These are phyloP conservation scores for Suhomyces sp. DNA, from an alignment of 805 yeast species.

Conservation along the genomic window DNA sequence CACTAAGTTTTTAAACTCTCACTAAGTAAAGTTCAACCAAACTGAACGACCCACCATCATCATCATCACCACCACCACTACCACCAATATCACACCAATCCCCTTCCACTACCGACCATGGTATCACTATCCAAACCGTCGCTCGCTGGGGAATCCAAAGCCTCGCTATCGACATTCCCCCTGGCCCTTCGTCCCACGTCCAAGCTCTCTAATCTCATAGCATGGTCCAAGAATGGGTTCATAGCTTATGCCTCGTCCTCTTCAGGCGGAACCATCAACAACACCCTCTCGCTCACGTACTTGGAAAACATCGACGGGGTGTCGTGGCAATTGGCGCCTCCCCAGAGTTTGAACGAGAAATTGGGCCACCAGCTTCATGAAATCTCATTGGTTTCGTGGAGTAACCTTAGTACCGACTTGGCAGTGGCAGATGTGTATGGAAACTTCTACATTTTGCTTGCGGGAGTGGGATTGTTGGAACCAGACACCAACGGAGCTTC, in stretches of 20 bases:
- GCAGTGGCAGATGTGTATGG: slow-evolving; percentile 78
- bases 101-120: too few species aligned
- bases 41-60: too few species aligned
- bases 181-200: background rate
- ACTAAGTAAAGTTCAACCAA: too few species aligned
- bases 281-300: slow-evolving; percentile 57
- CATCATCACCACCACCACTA: too few species aligned
- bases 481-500: slow-evolving; percentile 18
- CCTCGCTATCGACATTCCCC: background rate
- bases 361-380: slow-evolving; percentile 25
- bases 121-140: too few species aligned
- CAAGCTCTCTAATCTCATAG: slow-evolving; percentile 28
- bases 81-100: too few species aligned
- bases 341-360: slow-evolving; percentile 38
- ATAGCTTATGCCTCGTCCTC: slow-evolving; percentile 60
- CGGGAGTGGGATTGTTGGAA: slow-evolving; percentile 41
- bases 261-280: slow-evolving; percentile 30
- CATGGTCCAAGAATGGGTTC: slow-evolving; percentile 86
- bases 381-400: slow-evolving; percentile 61
- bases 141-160: background rate
- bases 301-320: slow-evolving; percentile 74
- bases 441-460: slow-evolving; percentile 43
- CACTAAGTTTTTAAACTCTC: too few species aligned
- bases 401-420: slow-evolving; percentile 75
- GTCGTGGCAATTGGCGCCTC: slow-evolving; percentile 72